Base-by-base conservation (phyloP, 1,284 basidiomycete species). In the Marasmius oreades region DNA sequence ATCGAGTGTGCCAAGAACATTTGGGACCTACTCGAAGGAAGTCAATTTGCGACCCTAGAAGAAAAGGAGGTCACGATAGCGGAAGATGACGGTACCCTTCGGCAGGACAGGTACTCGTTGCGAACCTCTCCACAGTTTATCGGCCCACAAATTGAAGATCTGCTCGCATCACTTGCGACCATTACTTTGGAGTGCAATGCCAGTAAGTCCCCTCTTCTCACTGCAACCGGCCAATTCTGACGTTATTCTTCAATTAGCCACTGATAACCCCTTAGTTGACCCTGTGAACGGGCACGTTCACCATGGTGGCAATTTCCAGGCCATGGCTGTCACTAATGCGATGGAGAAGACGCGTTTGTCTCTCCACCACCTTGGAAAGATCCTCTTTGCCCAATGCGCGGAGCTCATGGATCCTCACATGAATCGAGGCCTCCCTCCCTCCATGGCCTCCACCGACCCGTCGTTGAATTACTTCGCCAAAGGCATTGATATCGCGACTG, bases 221-320 rank as follows among this genome's bases (percentile, higher is more conserved):
- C 52, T 31, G 4, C 28, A 31, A 31, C 28, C 28, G 5, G 28
- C 23, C 16, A 44, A 3, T 4, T 43, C 59, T 24, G 67, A 61
- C 57, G 48, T 56, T 59, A 51, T 42, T 51, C 44, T 45, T 26
- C 44, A 36, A 43, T 51, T 34, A 86, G 84, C 87, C 20, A 92
- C 85, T 23, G 84, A 91, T 65, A 91, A 91, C 66, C 90, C 88
- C 14, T 77, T 88, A 24, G 74, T 92, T 52, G 88, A 92, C 62
- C 76, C 83, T 26, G 78, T 83, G 59, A 84, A 81, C 18, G 85
- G 84, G 6, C 72, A 78, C 43, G 78, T 91, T 6, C 88, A 92
- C 68, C 86, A 93, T 62, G 92, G 92, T 20, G 92, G 92, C 10
- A 93, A 93, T 67, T 93, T 94, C 79, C 90, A 92, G 69, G 91